Base-by-base conservation (phyloP, 495 filamentous ascomycete species). In the Friedmanniomyces simplex region DNA sequence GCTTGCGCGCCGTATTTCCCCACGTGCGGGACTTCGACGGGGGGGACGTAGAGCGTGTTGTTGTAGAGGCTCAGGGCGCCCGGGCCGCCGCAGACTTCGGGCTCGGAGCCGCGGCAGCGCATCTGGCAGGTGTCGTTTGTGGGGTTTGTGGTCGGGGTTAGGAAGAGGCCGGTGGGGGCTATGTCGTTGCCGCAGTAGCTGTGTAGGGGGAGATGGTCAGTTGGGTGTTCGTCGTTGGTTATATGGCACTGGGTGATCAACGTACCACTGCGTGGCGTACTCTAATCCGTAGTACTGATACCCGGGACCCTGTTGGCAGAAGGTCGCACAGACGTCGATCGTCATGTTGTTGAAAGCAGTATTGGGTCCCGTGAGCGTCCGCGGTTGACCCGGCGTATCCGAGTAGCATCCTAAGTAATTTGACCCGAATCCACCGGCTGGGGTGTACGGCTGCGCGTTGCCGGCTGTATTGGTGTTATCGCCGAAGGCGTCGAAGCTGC, bases 371-470 rank as follows among this genome's bases (percentile, higher is more conserved):
- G 24, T 20, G 7, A 63, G 54, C 10, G 48, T 30, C 1, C 57
- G 52, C 2, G 10, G 10, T 32, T 36, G 49, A 21, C 13, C 22
- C 26, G 26, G 18, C 14, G 37, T 46, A 50, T 67, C 64, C 10
- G 41, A 43, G 13, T 58, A 63, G 37, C 64, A 67, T 20, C 64
- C 61, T 13, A 64, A 20, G 30, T 64, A 64, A 37, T 60, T 61
- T 25, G 50, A 30, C 13, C 36, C 63, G 32, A 63, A 56, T 2
- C 43, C 51, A 20, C 54, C 58, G n/a, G 58, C 41, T 22, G 43
- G 50, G 12, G 39, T 32, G 43, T 56, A 61, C 2, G 58, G 53
- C 52, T 51, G 46, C 18, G 58, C 53, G 46, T 61, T 61, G 7
- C 55, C 59, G 34, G 59, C 51, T 8, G 59, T 53, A 36, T 47